Base-by-base conservation (phyloP, 345 rosid genomes). In the Lepidium africanum region DNA sequence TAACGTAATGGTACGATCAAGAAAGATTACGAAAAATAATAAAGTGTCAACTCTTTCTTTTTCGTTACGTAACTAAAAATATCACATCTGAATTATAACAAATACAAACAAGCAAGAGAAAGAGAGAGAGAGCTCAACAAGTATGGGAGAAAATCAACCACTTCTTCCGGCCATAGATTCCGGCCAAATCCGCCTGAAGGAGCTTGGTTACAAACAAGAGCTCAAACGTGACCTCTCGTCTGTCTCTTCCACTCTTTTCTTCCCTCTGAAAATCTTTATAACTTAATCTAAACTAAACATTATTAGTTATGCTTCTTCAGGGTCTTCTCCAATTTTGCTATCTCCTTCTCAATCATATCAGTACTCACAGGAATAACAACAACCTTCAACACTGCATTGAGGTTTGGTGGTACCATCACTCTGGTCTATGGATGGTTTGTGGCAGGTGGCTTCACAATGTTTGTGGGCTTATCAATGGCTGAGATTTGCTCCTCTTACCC, bases 191-290 rank as follows among this genome's bases (percentile, higher is more conserved):
- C 90, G 98, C 40, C 92, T 88, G 67, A 80, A 69, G 49, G 88
- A 93, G 81, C 94, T 93, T 48, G 98, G 98, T 38, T 93, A 93
- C 87, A 93, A 90, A 77, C 97, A 93, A 77, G 98, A 93, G 51
- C 97, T 93, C 63, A 90, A 90, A 83, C 98, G 97, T 35, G 91
- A 90, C 54, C 90, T 93, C 77, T 93, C 94, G 96, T 90, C 82
- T 81, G 72, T 19, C 51, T 37, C 58, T 79, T 73, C 2, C 13
- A 1, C 71, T 69, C 54, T 27, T 39, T 27, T 13, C 38, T 52
- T 3, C 2, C 7, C 42, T 12, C 12, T 27, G 3, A 14, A 10
- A 30, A 21, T 21, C 30, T 3, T 33, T 47, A 2, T 1, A 5
- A 4, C 15, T 60, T 15, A 6, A 3, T 9, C 4, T 33, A 13